Percentiles rank a stretch among this genome's conserved stretches.
Conservation (phyloP, 306 rosid genomes). For the Chamaecrista fasciculata region DNA sequence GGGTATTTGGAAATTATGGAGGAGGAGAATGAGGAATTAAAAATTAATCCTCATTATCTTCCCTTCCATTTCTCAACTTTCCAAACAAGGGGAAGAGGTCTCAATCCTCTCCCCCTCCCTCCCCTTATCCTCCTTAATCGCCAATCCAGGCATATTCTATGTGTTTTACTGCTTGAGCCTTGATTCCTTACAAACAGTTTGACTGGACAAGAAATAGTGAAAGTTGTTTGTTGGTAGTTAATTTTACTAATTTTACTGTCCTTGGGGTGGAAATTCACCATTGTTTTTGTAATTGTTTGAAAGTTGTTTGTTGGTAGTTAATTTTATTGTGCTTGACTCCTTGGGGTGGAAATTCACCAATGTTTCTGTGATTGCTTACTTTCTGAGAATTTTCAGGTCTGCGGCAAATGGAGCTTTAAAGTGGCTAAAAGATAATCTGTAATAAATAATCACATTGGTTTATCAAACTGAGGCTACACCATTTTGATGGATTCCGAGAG, state of each 20-base stretch:
- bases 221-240: neutral
- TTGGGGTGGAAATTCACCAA: neutral
- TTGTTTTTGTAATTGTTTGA: conserved; percentile 11
- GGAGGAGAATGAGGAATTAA: no score
- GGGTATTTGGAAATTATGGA: no score
- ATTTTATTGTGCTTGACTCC: neutral
- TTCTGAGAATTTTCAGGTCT: conserved; percentile 54
- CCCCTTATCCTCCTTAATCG: no score
- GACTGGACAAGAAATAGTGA: neutral
- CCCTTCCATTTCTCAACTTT: no score
- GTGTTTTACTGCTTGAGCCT: conserved; percentile 13
- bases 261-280: neutral
- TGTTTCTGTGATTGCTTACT: conserved; percentile 7
- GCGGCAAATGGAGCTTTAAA: conserved; percentile 83
- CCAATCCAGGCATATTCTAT: no score
- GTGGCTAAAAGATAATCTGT: conserved; percentile 94
- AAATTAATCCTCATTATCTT: no score
- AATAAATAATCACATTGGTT: conserved; percentile 30
- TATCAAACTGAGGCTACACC: conserved; percentile 20
- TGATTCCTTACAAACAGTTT: conserved; percentile 16
- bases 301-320: neutral
- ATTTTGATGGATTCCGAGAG: conserved; percentile 22
- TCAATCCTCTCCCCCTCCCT: no score
- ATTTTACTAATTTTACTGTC: neutral
- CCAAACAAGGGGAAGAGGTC: no score